Conservation (phyloP, 2,329 filamentous ascomycete species). For the Biscogniauxia marginata region DNA sequence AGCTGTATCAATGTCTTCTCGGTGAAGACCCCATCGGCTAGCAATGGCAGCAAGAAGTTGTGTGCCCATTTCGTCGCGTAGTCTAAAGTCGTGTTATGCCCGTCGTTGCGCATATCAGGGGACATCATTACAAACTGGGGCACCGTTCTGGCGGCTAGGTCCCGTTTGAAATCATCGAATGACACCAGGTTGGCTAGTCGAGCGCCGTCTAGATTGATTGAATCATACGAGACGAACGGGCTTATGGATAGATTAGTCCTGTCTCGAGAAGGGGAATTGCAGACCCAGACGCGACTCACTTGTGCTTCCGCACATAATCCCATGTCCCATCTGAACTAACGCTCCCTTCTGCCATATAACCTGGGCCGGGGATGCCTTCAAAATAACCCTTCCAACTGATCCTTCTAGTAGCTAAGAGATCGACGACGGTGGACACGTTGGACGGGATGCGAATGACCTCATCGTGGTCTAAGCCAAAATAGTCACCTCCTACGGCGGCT, state of each 20-base stretch:
- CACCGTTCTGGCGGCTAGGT: constrained; percentile 53
- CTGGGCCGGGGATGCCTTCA: constrained; percentile 44
- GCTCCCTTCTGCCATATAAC: constrained; percentile 45
- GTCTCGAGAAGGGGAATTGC: neutral
- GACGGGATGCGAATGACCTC: constrained; percentile 41
- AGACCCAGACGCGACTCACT: constrained; percentile 23
- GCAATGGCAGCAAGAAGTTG: constrained; percentile 66
- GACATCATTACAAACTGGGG: constrained; percentile 66
- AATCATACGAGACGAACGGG: constrained; percentile 43
- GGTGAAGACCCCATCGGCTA: constrained; percentile 68
- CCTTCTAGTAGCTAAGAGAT: constrained; percentile 41
- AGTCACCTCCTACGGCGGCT: constrained; percentile 45
- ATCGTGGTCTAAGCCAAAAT: constrained; percentile 49
- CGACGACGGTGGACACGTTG: constrained; percentile 47
- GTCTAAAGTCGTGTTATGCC: constrained; percentile 69
- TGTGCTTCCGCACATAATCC: constrained; percentile 43
- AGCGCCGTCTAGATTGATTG: constrained; percentile 36
- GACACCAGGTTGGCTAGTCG: constrained; percentile 62
- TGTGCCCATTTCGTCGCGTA: constrained; percentile 68
- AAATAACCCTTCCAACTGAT: constrained; percentile 47
- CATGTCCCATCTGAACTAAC: constrained; percentile 26
- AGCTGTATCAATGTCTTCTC: constrained; percentile 72
- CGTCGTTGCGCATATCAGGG: constrained; percentile 65
- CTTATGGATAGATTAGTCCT: constrained; percentile 21
- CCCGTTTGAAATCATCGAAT: constrained; percentile 58